A percentile compares a stretch with the other conserved stretches of the same genome.
Conservation (phyloP, 768 basidiomycete species). For the Cytidiella melzeri region DNA sequence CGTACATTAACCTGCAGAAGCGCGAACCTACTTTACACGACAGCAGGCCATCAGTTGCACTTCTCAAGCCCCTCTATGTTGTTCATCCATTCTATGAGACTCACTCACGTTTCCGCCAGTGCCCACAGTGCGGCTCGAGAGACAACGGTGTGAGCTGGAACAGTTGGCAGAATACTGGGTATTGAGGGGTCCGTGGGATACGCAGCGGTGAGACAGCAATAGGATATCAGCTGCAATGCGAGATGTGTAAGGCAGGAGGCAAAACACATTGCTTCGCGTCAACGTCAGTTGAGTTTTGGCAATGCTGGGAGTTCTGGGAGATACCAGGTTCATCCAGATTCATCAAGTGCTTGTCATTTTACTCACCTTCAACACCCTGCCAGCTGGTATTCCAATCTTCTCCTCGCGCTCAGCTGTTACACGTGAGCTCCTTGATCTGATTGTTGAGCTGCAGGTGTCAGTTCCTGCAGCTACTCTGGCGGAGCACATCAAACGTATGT, state of each 20-base stretch:
- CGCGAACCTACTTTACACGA: too few species aligned
- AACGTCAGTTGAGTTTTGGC: conserved; percentile 20
- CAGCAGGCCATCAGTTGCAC: too few species aligned
- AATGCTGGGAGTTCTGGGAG: conserved; percentile 15
- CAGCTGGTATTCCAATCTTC: conserved; percentile 20
- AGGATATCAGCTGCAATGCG: conserved; percentile 14
- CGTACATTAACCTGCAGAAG: too few species aligned
- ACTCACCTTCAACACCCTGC: background rate
- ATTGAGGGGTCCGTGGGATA: conserved; percentile 18
- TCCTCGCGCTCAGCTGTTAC: conserved; percentile 18
- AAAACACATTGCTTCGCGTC: conserved; percentile 12
- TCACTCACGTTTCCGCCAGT: background rate
- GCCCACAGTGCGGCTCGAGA: conserved; percentile 9
- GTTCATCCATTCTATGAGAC: conserved; percentile 21
- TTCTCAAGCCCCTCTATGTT: too few species aligned
- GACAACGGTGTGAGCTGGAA: conserved; percentile 8
- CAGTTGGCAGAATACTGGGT: conserved; percentile 14
- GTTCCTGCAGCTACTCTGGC: conserved; percentile 17
- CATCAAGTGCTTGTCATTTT: background rate
- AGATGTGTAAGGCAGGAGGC: conserved; percentile 6
- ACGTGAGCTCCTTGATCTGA: conserved; percentile 19
- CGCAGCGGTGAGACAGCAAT: conserved; percentile 11
- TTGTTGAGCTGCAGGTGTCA: conserved; percentile 19
- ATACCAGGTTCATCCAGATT: conserved; percentile 14
- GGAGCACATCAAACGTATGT: conserved; percentile 21